Evolutionary conservation across 768 basidiomycete genomes (phyloP).

Genomic region (Rhizopogon roseolus): DNA sequence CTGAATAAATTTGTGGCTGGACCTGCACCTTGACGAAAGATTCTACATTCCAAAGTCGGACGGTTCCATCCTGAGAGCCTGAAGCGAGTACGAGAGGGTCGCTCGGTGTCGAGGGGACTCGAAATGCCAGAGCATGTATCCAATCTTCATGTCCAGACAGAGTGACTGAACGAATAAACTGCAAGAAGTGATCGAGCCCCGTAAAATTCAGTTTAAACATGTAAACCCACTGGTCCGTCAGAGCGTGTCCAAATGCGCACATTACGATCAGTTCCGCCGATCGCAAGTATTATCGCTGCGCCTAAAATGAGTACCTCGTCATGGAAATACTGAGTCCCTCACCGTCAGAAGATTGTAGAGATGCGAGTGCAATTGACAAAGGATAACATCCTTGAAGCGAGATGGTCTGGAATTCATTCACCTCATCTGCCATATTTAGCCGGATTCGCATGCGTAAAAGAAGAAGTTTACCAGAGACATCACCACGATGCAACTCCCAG

Average conservation of each 20-base stretch:
- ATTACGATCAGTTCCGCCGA: conserved; percentile 76
- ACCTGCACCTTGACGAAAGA: conserved; percentile 29
- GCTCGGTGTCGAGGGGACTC: conserved; percentile 12
- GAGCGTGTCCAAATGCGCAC: conserved; percentile 77
- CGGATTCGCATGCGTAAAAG: conserved; percentile 1
- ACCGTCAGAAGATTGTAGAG: conserved; percentile 71
- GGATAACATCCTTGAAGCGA: conserved; percentile 68
- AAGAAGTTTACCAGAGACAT: conserved; percentile 23
- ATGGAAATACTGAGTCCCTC: conserved; percentile 6
- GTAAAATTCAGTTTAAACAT: not conserved
- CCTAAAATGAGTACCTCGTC: not conserved
- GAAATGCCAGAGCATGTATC: conserved; percentile 80
- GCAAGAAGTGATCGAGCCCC: not conserved
- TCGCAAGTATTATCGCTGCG: conserved; percentile 65
- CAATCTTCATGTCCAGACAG: conserved; percentile 93
- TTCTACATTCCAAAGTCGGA: conserved; percentile 89
- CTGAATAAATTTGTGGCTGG: conserved; percentile 3
- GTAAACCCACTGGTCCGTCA: conserved; percentile 42
- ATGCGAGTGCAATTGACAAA: conserved; percentile 57
- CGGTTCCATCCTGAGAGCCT: conserved; percentile 92
- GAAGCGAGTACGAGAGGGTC: conserved; percentile 77
- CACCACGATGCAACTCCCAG: conserved; percentile 45
- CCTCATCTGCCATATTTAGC: conserved; percentile 23
- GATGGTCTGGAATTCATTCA: conserved; percentile 53
- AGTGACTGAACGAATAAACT: conserved; percentile 59